Base-by-base conservation (phyloP, 1,139 yeast genomes). In the Yamadazyma dushanensis region DNA sequence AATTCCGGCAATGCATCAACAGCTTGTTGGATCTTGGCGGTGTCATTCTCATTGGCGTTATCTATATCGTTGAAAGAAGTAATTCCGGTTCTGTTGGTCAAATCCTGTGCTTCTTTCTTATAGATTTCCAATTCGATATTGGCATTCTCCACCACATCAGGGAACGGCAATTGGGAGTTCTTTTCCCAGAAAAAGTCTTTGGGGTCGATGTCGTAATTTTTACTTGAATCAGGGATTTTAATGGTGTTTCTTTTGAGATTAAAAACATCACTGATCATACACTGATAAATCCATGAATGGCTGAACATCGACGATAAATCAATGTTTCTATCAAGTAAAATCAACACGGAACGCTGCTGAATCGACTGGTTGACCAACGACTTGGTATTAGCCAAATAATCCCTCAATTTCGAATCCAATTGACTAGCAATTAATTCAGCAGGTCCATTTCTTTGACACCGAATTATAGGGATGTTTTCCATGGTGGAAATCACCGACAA, bases 231-330 rank as follows among this genome's bases (percentile, higher is more conserved):
- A 16, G 59, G 56, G 20, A 70, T 49, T 34, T 57, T 61, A 30
- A 88, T 73, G 9, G 85, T 78, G 59, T 90, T 90, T 54, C 95
- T 76, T 47, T 81, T 77, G 50, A 92, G 71, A 38, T 78, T 76
- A 58, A 94, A 87, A 8, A 89, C 95, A 57, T 92, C 99, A 52
- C 90, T 85, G 11, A 92, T 95, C 78, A 92, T 82, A 52, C 97
- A 89, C 64, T 92, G 96, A 57, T 92, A 92, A 35, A 95, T 89
- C 97, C 98, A 90, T 5, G 97, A 88, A 60, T 92, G 99, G 2
- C 94, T 78, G 57, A 94, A 82, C 97, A 92, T 90, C 18, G 96
- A 83, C 2, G 92, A 83, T 44, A 94, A 70, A 60, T 94, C 97
- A 42, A 92, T 73, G 52, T 85, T 87, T 56, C 99, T 76, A 59